Conservation (phyloP, 139 green algal species). For the Klebsormidium nitens region DNA sequence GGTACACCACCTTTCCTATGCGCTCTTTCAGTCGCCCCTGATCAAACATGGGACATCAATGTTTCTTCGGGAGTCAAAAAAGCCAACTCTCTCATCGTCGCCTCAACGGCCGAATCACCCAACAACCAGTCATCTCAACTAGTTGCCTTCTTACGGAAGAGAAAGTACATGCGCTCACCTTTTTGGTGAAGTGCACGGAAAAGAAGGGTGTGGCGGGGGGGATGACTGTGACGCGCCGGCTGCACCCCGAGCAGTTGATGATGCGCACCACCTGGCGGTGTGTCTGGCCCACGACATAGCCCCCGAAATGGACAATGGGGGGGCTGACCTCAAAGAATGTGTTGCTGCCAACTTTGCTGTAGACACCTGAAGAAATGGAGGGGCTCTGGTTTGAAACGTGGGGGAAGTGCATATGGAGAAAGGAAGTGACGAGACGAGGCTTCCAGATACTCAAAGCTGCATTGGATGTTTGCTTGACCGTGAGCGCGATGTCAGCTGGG, state of each 20-base stretch:
- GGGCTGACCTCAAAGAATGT: constrained; percentile 35
- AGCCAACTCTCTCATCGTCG: neutral
- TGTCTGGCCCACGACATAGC: constrained; percentile 41
- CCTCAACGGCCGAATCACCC: neutral
- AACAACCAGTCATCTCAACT: neutral
- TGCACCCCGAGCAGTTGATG: neutral
- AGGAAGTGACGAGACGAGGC: too few species aligned
- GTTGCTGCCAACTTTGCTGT: constrained; percentile 36
- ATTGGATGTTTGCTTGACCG: too few species aligned
- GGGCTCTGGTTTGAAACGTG: too few species aligned
- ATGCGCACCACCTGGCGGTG: constrained; percentile 33
- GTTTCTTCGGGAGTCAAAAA: neutral
- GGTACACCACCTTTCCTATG: too few species aligned
- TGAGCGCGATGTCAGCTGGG: too few species aligned
- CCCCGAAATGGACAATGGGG: constrained; percentile 43
- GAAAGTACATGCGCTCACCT: neutral
- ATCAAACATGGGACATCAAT: neutral
- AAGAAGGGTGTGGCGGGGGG: neutral
- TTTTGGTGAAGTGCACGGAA: neutral
- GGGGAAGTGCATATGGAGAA: too few species aligned
- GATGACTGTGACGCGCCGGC: neutral
- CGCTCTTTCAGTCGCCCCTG: too few species aligned
- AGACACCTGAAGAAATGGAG: constrained; percentile 35
- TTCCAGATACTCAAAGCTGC: too few species aligned
- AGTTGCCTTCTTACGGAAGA: neutral